phyloP scores from a whole-genome alignment of 106 monocot genomes.

The Alisma plantagoaquatica region DNA sequence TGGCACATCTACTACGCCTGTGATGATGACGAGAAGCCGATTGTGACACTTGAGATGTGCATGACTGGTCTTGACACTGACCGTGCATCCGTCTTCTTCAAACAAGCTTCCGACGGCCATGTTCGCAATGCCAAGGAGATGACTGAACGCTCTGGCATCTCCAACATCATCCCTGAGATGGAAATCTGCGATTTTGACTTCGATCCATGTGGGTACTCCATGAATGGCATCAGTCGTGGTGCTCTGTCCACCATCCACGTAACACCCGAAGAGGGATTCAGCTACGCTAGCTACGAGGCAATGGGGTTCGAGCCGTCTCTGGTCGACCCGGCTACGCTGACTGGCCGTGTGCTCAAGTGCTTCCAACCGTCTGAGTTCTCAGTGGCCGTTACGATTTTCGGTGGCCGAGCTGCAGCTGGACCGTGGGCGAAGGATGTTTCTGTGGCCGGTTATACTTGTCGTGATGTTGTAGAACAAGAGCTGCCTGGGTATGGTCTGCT shows the following conservation, averaged over 20 bases:
- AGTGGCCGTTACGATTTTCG: constrained; percentile 20
- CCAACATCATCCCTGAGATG: constrained; percentile 72
- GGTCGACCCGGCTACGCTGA: constrained; percentile 17
- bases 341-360: constrained; percentile 22
- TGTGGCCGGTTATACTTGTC: constrained; percentile 8
- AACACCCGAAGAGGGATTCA: constrained; percentile 74
- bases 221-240: constrained; percentile 48
- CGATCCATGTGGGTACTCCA: constrained; percentile 81
- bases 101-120: constrained; percentile 27
- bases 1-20: constrained; percentile 91
- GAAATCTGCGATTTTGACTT: constrained; percentile 83
- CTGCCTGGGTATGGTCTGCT: constrained; percentile 12
- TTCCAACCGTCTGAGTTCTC: constrained; percentile 18
- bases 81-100: constrained; percentile 63
- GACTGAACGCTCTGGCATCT: constrained; percentile 62
- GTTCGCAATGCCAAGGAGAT: constrained; percentile 42
- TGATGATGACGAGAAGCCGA: constrained; percentile 39
- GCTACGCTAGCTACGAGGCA: constrained; percentile 29
- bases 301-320: constrained; percentile 38
- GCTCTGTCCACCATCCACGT: constrained; percentile 68
- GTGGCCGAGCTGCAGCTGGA: neutral
- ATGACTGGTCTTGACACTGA: constrained; percentile 60
- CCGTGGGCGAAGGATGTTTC: constrained; percentile 1
- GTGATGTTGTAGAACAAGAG: constrained; percentile 13
- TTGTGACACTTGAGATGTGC: constrained; percentile 91